Evolutionary conservation across 371 early-diverging fungal species (phyloP), one percentile per base, ranked within the genome.

Genomic region (Syncephalastrum racemosum): DNA sequence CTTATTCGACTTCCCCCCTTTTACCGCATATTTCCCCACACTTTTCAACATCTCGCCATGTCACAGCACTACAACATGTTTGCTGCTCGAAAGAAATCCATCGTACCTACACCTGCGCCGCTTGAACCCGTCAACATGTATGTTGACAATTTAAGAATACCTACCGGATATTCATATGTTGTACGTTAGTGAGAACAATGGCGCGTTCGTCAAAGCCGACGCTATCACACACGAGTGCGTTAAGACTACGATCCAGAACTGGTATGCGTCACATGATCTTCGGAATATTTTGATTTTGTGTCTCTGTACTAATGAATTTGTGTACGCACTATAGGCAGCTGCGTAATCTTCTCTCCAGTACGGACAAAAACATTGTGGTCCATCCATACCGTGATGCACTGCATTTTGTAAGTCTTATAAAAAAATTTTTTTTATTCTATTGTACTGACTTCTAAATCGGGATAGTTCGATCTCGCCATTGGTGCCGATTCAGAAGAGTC

Each of bases 281-380:
- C 19, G 27, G n/a, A 23, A 3, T n/a, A 16, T 50, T 24, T 12
- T 52, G 13, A 18, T 53, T 10, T 41, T 25, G 8, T 20, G n/a
- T 12, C 15, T 1, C 10, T 53, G 12, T 31, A 18, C 16, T 24
- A 49, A 40, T 51, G 49, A 48, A 46, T 12, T 53, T 16, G 25
- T 41, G 47, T 42, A 93, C 93, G 71, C 93, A 94, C 57, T 87
- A 45, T 18, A 62, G 65, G 65, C 56, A 64, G 53, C 56, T 64
- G 19, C 55, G 65, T 12, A 48, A 64, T 50, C 46, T 64, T 19
- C 47, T 60, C 23, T 55, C 56, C 6, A 53, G 60, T 45, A 12
- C 50, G 13, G 44, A 47, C 44, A 15, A 25, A 16, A 36, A 55
- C 23, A 56, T 41, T 12, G 50, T 64, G 19, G 41, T 52, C 6